A percentile compares a stretch with the other conserved stretches of the same genome.
Evolutionary conservation across 345 rosid genomes (phyloP).

Genomic region (Turnera subulata): DNA sequence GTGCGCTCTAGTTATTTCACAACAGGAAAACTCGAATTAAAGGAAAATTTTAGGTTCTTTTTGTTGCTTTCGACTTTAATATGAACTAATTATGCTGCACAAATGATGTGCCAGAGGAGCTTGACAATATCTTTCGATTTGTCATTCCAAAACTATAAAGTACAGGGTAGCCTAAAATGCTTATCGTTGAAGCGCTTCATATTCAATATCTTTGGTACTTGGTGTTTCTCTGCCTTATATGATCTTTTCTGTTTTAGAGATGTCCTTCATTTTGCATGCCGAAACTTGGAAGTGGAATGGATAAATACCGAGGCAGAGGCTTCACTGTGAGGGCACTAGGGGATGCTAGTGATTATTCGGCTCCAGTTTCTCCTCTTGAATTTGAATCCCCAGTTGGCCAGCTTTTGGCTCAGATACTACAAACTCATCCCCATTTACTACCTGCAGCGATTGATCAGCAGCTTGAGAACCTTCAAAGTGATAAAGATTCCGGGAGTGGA

Average conservation of each 20-base stretch:
- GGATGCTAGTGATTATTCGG: conserved; percentile 36
- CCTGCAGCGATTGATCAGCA: conserved; percentile 82
- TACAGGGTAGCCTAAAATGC: not conserved
- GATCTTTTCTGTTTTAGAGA: conserved; percentile 41
- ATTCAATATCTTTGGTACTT: no score
- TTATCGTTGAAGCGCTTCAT: no score
- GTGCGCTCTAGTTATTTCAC: no score
- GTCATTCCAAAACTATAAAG: no score
- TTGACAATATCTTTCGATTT: no score
- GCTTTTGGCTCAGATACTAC: conserved; percentile 70
- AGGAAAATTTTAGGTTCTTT: no score
- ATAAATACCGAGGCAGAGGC: conserved; percentile 42
- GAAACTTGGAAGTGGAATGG: conserved; percentile 38
- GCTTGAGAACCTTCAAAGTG: conserved; percentile 68
- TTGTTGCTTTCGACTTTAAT: no score
- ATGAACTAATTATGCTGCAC: no score
- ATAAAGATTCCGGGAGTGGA: conserved; percentile 42
- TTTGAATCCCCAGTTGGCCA: conserved; percentile 84
- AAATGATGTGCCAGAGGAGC: no score
- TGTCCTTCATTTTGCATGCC: conserved; percentile 42
- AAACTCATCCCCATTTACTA: conserved; percentile 83
- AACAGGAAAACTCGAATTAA: no score
- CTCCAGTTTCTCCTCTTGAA: conserved; percentile 66
- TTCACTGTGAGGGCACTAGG: conserved; percentile 56
- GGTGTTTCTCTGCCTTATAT: not conserved